phyloP scores from a whole-genome alignment of 108 stramenopile species.

The Discostella stelligeroides region DNA sequence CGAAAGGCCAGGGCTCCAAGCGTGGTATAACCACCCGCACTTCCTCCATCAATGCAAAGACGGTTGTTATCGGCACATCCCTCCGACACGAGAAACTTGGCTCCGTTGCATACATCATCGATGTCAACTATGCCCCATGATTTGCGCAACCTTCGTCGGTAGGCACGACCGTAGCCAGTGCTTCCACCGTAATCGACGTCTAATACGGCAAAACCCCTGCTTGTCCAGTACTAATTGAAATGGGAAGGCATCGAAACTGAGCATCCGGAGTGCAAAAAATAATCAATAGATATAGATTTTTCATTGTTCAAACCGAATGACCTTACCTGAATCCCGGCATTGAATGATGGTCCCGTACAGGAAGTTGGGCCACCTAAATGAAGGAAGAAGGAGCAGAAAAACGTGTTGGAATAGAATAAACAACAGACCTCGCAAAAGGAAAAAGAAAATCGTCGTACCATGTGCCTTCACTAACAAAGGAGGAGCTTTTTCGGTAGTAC shows the following conservation, averaged over 20 bases:
- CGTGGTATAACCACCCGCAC: slow-evolving; percentile 86
- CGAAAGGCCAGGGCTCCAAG: slow-evolving; percentile 74
- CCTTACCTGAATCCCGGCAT: slow-evolving; percentile 60
- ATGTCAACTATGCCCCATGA: slow-evolving; percentile 83
- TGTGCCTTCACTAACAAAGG: slow-evolving; percentile 85
- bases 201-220: slow-evolving; percentile 81
- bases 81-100: slow-evolving; percentile 61
- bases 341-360: slow-evolving; percentile 69
- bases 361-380: slow-evolving; percentile 63
- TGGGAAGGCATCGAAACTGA: not conserved
- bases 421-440: not conserved
- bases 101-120: slow-evolving; percentile 80
- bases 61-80: slow-evolving; percentile 63
- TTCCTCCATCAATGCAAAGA: slow-evolving; percentile 84
- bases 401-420: not conserved
- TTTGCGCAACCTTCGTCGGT: slow-evolving; percentile 63
- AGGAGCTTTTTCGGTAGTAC: slow-evolving; percentile 51
- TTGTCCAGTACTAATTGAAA: slow-evolving; percentile 61
- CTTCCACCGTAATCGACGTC: slow-evolving; percentile 87
- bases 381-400: not conserved
- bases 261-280: not conserved
- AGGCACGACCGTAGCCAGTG: slow-evolving; percentile 81
- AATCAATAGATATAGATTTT: not conserved
- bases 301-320: not conserved
- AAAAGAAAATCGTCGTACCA: slow-evolving; percentile 25